Base-by-base conservation (phyloP, 2,329 filamentous ascomycete species). In the Aspergillus arachidicola region DNA sequence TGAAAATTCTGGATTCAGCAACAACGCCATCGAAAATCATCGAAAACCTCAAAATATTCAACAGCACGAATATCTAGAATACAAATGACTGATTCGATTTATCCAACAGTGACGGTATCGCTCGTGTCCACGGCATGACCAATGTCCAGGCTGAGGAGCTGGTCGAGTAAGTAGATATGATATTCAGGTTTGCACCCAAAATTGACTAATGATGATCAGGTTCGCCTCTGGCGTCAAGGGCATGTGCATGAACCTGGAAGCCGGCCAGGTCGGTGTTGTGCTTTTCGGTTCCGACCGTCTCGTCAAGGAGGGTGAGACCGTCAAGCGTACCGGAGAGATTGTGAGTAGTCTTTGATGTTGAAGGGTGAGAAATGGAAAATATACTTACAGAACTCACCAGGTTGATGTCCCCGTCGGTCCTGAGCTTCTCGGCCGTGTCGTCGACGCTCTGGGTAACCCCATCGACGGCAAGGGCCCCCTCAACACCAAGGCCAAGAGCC, bases 161-260 rank as follows among this genome's bases (percentile, higher is more conserved):
- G 82, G 95, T 99, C 81, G 95, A 99, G 94, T 97, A 93, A 78
- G 93, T 91, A 68, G 64, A 68, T 65, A 38, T 66, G 58, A 57
- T 53, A 56, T 57, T 54, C 62, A 66, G 63, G 58, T 60, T 64
- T 68, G 62, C 62, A 61, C 68, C 59, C 66, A 65, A 46, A 51
- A 53, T 63, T 64, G 62, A 71, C 70, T 73, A 71, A 76, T 66
- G 64, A 63, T 66, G 19, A 65, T 64, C 72, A 97, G 94, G 88
- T 99, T 99, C 87, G 93, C 95, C 78, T 99, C 95, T 72, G 95
- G 95, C 83, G 95, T 98, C 85, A 98, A 98, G 91, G 95, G 95
- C 84, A 99, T 99, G 95, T 98, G 94, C 92, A 98, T 99, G 94
- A 99, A 99, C 92, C 90, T 99, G 85, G 95, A 99, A 87, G 95